A percentile compares a stretch with the other conserved stretches of the same genome.
phyloP scores from a whole-genome alignment of 306 rosid genomes.

The Canavalia ensiformis region DNA sequence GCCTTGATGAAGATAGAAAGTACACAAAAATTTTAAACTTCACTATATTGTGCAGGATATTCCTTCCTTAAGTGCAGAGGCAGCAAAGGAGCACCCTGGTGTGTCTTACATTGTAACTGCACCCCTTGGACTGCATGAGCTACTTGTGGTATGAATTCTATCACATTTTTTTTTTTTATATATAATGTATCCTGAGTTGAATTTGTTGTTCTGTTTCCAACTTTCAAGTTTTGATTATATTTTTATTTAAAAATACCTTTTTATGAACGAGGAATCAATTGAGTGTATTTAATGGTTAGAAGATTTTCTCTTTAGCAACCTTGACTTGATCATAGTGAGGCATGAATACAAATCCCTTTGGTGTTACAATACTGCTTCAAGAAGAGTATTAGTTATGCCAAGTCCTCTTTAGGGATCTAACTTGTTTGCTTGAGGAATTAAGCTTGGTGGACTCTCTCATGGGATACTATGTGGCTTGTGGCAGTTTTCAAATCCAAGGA shows the following conservation, averaged over 20 bases:
- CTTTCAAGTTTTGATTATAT: constrained; percentile 21
- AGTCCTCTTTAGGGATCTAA: constrained; percentile 7
- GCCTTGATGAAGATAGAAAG: constrained; percentile 6
- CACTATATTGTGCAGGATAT: constrained; percentile 69
- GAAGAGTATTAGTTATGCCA: constrained; percentile 6
- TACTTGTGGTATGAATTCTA: constrained; percentile 76
- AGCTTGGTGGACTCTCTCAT: constrained; percentile 6
- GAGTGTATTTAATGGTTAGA: constrained; percentile 22
- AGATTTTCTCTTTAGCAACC: constrained; percentile 17
- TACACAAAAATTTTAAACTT: constrained; percentile 17
- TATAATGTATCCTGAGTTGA: background rate
- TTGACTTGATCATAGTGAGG: constrained; percentile 13
- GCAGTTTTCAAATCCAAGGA: background rate
- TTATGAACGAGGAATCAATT: background rate
- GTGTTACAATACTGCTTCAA: constrained; percentile 14
- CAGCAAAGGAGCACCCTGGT: constrained; percentile 82
- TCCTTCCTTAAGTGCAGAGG: constrained; percentile 89
- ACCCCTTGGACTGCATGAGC: constrained; percentile 87
- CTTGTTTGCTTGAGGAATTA: background rate
- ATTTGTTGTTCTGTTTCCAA: constrained; percentile 7
- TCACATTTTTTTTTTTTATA: constrained; percentile 12
- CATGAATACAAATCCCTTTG: constrained; percentile 20
- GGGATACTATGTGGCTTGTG: background rate
- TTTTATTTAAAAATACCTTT: constrained; percentile 22
- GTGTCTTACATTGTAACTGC: constrained; percentile 80